Base-by-base conservation (phyloP, 768 basidiomycete genomes). In the Coprinellus aureogranulatus region DNA sequence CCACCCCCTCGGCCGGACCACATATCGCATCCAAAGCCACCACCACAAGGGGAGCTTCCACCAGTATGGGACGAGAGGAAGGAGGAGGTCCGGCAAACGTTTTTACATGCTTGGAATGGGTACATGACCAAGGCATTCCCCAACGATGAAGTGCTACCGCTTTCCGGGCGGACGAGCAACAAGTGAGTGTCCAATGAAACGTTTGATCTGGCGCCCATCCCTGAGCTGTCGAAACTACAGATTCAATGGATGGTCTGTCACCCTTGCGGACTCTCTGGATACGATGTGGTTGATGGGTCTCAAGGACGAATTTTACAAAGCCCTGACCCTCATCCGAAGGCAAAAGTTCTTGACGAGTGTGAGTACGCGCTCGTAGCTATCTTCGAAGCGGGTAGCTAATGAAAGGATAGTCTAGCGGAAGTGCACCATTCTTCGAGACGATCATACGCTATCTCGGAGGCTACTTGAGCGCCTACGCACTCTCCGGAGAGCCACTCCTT, bases 231-330 rank as follows among this genome's bases (percentile, higher is more conserved):
- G 20, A 28, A 30, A 11, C 25, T 39, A 30, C 18, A 74, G 76
- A 53, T 74, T 72, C 57, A 77, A 77, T 53, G 75, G 73, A n/a
- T 78, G 88, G 83, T 77, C 59, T 11, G 77, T 89, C 12, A 84
- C 87, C 4, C 71, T 92, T 45, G 76, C 91, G 51, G 93, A 94
- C 62, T 82, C 88, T 0, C 75, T 94, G 39, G 90, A 92, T 64
- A 89, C 90, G 1, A 84, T 95, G 77, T 83, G 86, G 74, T 78
- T 94, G 42, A 87, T 93, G 84, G 90, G 81, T 5, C 74, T 93
- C n/a, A 71, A 81, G 25, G 77, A 85, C 0, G 84, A 92, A 61
- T 92, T 90, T 63, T 67, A 78, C 37, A 73, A 81, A 1, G 84
- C 85, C 1, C 66, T 90, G 2, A 74, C 78, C 9, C 72, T 76